Conservation (phyloP, 2,329 filamentous ascomycete genomes). For the Fusarium proliferatum region DNA sequence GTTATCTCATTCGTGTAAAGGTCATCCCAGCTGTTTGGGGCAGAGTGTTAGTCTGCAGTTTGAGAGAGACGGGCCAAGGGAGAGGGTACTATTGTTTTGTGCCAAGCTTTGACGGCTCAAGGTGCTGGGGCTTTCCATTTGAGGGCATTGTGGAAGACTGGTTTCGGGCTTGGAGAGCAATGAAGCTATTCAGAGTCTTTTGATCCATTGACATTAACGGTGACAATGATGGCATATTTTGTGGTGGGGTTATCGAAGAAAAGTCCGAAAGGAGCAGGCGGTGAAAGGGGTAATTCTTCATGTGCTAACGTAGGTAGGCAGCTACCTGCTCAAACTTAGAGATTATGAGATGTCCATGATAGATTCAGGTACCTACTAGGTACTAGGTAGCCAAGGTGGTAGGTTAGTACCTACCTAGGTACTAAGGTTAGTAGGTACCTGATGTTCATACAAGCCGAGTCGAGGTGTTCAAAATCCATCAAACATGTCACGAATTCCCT, state of each 20-base stretch:
- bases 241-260: slow-evolving; percentile 39
- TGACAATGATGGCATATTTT: slow-evolving; percentile 2
- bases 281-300: slow-evolving; percentile 32
- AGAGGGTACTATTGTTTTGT: slow-evolving; percentile 86
- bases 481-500: background rate
- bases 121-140: slow-evolving; percentile 65
- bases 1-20: slow-evolving; percentile 77
- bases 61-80: background rate
- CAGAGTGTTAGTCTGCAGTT: slow-evolving; percentile 17
- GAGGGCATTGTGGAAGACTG: slow-evolving; percentile 28
- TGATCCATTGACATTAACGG: background rate
- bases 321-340: background rate
- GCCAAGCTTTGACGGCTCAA: slow-evolving; percentile 82
- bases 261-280: slow-evolving; percentile 40
- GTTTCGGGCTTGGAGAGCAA: background rate
- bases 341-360: background rate
- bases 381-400: no score
- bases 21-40: slow-evolving; percentile 73
- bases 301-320: background rate
- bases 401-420: no score
- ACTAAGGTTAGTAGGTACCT: background rate
- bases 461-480: background rate
- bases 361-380: background rate
- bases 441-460: background rate
- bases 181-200: slow-evolving; percentile 22